Conservation (phyloP, 768 basidiomycete species). For the Collybia sp. region DNA sequence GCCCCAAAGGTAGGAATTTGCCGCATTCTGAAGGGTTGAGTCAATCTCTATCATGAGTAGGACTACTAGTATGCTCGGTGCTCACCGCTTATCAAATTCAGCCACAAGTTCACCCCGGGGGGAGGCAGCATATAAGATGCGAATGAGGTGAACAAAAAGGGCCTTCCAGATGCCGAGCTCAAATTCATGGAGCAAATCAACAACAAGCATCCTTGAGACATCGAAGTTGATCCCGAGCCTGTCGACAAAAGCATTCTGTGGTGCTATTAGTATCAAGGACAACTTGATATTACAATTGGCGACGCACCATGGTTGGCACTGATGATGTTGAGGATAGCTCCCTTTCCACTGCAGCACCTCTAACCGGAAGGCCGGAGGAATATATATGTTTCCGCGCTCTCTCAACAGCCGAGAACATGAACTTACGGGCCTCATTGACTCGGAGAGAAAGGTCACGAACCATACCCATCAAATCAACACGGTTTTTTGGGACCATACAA, state of each 20-base stretch:
- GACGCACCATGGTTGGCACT: constrained; percentile 8
- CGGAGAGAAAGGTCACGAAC: constrained; percentile 6
- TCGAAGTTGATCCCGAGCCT: constrained; percentile 17
- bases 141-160: constrained; percentile 29
- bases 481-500: constrained; percentile 22
- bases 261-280: background rate
- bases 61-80: too few species aligned
- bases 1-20: constrained; percentile 4
- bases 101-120: constrained; percentile 14
- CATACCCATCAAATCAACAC: constrained; percentile 18
- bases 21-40: background rate
- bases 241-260: constrained; percentile 18
- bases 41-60: background rate
- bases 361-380: background rate
- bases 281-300: too few species aligned
- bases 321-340: constrained; percentile 5
- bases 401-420: background rate
- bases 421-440: background rate
- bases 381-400: constrained; percentile 4
- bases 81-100: constrained; percentile 26
- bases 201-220: constrained; percentile 21
- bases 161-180: constrained; percentile 35
- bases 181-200: constrained; percentile 33
- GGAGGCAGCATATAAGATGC: constrained; percentile 22
- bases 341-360: constrained; percentile 7